Conservation (phyloP, 2,329 filamentous ascomycete species). For the Fusarium tjaetaba region DNA sequence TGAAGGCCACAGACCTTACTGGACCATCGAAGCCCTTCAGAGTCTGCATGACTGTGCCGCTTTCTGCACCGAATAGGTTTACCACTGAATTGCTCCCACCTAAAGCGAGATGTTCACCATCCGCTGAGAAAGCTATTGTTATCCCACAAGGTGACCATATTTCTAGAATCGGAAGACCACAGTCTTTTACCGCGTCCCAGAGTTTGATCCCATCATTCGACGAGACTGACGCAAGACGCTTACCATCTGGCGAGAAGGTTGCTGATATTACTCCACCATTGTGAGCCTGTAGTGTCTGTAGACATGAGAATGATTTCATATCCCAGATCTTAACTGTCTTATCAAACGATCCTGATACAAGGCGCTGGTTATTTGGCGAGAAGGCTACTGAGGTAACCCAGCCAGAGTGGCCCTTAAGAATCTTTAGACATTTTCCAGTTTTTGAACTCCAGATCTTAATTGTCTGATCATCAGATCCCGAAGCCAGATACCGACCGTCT, state of each 20-base stretch:
- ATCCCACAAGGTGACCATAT: too few species aligned
- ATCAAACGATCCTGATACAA: fast-evolving
- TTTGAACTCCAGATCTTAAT: not conserved
- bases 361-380: fast-evolving
- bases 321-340: fast-evolving
- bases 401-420: fast-evolving
- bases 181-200: too few species aligned
- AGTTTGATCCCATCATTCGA: too few species aligned
- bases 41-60: fast-evolving
- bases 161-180: too few species aligned
- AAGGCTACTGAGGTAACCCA: fast-evolving
- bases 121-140: not conserved
- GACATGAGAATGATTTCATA: fast-evolving
- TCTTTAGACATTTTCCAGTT: fast-evolving
- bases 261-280: fast-evolving
- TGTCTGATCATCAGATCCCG: fast-evolving
- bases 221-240: not conserved
- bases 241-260: not conserved
- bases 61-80: too few species aligned
- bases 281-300: not conserved
- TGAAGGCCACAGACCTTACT: not conserved
- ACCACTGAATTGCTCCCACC: too few species aligned
- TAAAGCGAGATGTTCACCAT: not conserved
- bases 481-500: fast-evolving
- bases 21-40: fast-evolving